A percentile compares a stretch with the other conserved stretches of the same genome.
phyloP scores from a whole-genome alignment of 2,329 filamentous ascomycete genomes.

The Alternaria ventricosa region DNA sequence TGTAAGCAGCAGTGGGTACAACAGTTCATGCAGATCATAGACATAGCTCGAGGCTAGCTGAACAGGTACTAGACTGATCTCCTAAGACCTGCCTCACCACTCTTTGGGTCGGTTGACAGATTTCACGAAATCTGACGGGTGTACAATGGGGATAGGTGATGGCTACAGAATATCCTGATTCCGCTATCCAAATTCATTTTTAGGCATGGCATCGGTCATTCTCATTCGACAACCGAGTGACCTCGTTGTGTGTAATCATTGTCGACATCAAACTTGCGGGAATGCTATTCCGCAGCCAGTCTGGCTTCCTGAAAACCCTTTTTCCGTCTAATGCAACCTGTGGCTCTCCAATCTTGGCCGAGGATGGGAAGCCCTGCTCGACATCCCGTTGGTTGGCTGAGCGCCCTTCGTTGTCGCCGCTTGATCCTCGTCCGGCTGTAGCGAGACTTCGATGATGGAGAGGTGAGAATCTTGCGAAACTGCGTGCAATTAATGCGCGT shows the following conservation, averaged over 20 bases:
- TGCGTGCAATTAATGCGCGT: conserved; percentile 28
- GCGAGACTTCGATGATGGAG: conserved; percentile 29
- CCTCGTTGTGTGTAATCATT: conserved; percentile 18
- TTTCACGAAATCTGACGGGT: not conserved
- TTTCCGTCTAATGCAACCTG: conserved; percentile 8
- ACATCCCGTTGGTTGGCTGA: conserved; percentile 3
- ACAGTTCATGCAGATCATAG: not conserved
- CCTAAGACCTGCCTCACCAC: not conserved
- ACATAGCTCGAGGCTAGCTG: not conserved
- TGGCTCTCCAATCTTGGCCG: not conserved
- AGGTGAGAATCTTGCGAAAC: conserved; percentile 28
- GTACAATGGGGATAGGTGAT: not conserved
- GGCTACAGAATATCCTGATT: not conserved
- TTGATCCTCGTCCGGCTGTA: conserved; percentile 4
- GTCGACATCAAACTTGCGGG: conserved; percentile 29
- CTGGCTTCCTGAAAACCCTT: conserved; percentile 21
- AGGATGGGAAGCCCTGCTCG: not conserved
- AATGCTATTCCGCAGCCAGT: conserved; percentile 29
- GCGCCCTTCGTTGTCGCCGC: not conserved
- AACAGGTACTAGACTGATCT: not conserved
- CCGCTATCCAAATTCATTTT: not conserved
- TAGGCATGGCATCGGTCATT: not conserved
- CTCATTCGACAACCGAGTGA: not conserved
- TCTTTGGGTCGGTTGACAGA: not conserved
- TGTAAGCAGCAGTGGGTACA: not conserved